Percentiles rank a stretch among this genome's conserved stretches.
Conservation (phyloP, 495 filamentous ascomycete genomes). For the Evernia prunastri region DNA sequence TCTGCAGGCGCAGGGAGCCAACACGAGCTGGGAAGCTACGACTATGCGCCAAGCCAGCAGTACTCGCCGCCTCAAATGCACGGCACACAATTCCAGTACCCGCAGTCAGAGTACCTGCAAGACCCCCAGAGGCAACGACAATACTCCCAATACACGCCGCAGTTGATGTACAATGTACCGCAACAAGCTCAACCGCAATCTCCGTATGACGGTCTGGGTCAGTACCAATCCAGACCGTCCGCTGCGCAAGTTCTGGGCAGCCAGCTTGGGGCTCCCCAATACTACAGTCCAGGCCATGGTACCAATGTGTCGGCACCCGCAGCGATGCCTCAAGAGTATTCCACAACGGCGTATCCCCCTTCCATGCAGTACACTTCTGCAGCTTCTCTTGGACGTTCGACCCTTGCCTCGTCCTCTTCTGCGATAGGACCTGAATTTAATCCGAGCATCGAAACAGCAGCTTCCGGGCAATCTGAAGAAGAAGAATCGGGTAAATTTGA, state of each 20-base stretch:
- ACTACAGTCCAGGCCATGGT: conserved; percentile 66
- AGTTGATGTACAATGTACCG: conserved; percentile 75
- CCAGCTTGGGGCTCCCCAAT: conserved; percentile 62
- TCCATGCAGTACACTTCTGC: conserved; percentile 51
- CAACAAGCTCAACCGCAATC: conserved; percentile 58
- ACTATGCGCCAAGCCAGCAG: conserved; percentile 36
- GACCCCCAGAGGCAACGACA: conserved; percentile 32
- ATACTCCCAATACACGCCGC: conserved; percentile 51
- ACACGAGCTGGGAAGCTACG: conserved; percentile 36
- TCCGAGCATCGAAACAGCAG: conserved; percentile 26
- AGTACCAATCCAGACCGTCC: conserved; percentile 71
- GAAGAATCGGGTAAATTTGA: conserved; percentile 30
- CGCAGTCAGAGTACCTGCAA: conserved; percentile 36
- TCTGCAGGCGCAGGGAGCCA: conserved; percentile 9
- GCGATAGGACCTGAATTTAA: conserved; percentile 48
- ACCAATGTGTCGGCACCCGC: conserved; percentile 55
- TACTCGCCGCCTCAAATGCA: conserved; percentile 40
- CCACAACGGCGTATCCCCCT: conserved; percentile 46
- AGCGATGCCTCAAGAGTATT: conserved; percentile 45
- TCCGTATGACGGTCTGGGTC: conserved; percentile 72
- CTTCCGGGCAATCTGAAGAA: conserved; percentile 21
- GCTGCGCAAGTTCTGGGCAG: conserved; percentile 75
- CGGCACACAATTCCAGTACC: conserved; percentile 41
- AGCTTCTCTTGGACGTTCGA: conserved; percentile 44
- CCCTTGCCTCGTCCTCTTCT: conserved; percentile 46